Base-by-base conservation (phyloP, 2,329 filamentous ascomycete genomes). In the Microcyclospora pomicola region DNA sequence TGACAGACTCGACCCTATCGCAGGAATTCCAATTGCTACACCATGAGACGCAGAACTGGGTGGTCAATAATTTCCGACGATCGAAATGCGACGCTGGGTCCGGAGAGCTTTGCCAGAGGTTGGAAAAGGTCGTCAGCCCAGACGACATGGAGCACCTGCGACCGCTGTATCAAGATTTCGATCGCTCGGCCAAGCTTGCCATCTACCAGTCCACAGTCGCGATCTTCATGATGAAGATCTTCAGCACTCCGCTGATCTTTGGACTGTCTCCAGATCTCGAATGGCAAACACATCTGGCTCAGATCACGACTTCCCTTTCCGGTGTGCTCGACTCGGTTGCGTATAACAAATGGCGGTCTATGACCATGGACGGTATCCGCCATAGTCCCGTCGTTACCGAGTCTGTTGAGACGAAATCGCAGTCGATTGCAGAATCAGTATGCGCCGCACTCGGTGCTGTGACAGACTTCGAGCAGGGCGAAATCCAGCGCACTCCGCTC, bases 21-120 rank as follows among this genome's bases (percentile, higher is more conserved):
- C 73, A 80, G 36, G 66, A 68, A 9, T 73, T 81, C 64, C 45
- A 46, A 35, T 66, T 70, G 40, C 55, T 84, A 34, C 72, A 73
- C 14, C 79, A 82, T 49, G 72, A 77, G 15, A 59, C 82, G 48
- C 78, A 83, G 59, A 82, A 84, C 49, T 85, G 80, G 80, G 72
- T 79, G 3, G 75, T 84, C 48, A 70, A 72, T 16, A 73, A 80
- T 53, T 84, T 80, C 46, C 68, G 80, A 36, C 72, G 71, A 44
- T 67, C 71, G 10, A 80, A 70, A 59, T 59, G 80, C 36, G 44
- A 49, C 11, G 39, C 39, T n/a, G 35, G 53, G 16, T 11, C 43
- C 1, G 41, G 41, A 11, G 48, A 51, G 24, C 37, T 55, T 31
- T 43, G 44, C 24, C 29, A 35, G 9, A 38, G 44, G n/a, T 30